Conservation (phyloP, 305 asterid species). For the Solanum hybrid region DNA sequence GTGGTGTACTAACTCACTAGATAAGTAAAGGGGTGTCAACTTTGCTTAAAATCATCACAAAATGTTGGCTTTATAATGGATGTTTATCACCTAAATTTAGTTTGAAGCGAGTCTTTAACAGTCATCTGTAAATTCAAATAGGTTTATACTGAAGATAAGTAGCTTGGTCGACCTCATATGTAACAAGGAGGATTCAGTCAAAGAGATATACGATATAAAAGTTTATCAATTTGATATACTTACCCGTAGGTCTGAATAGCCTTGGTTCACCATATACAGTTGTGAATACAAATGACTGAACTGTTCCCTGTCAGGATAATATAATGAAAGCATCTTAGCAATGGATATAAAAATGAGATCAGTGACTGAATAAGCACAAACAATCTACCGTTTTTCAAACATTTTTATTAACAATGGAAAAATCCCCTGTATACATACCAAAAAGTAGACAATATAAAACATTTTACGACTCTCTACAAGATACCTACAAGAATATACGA, state of each 20-base stretch:
- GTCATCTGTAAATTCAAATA: not conserved
- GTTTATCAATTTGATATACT: conserved; percentile 5
- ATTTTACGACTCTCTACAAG: not conserved
- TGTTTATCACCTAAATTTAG: not conserved
- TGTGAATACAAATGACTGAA: conserved; percentile 82
- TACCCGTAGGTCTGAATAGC: conserved; percentile 92
- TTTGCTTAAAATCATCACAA: not conserved
- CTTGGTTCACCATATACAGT: conserved; percentile 90
- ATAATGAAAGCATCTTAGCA: not conserved
- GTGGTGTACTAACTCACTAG: not conserved
- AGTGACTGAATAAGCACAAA: not conserved
- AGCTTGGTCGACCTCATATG: not conserved
- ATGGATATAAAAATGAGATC: not conserved
- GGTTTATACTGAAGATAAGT: not conserved
- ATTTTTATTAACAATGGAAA: not conserved
- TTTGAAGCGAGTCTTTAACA: not conserved
- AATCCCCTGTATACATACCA: not conserved
- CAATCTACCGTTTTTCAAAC: not conserved
- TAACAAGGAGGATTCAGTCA: not conserved
- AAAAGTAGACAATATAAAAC: not conserved
- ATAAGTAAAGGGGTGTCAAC: not conserved
- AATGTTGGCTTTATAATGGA: not conserved
- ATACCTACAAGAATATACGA: not conserved
- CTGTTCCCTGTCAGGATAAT: conserved; percentile 55
- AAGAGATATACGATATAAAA: not conserved